Base-by-base conservation (phyloP, 306 rosid genomes). In the Quercus gilva region DNA sequence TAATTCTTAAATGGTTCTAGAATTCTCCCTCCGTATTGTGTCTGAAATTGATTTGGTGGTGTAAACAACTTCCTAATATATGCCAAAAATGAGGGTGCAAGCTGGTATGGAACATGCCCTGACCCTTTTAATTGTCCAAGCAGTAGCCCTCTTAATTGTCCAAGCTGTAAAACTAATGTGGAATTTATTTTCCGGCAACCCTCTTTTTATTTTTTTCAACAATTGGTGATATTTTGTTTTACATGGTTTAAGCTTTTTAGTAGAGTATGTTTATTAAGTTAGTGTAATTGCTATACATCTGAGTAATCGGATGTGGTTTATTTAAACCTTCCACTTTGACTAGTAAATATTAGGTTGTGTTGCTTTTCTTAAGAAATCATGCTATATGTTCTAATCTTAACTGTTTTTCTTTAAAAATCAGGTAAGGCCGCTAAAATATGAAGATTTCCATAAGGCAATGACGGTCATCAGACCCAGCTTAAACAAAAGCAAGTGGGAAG, bases 401-500 rank as follows among this genome's bases (percentile, higher is more conserved):
- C 55, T 5, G 64, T 56, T 75, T 85, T 31, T 28, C 69, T 74
- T 57, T 65, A 61, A 49, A 49, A 49, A 49, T 76, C 87, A 89
- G 97, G 97, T 92, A 65, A 84, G 98, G 80, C 84, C 94, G 18
- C 87, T 94, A 55, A 91, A 85, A 80, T 88, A 89, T 7, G 93
- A 88, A 37, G 99, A 95, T 82, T 95, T 95, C 79, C 86, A 74
- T 85, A 86, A 82, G 85, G 94, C 99, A 18, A 95, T 95, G 98
- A 51, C 82, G 12, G 91, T 88, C 2, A 90, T 95, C 31, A 90
- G 99, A 75, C 99, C 99, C 18, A 95, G 98, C 86, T 91, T 91
- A 82, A 95, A 87, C 84, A 95, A 90, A 81, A 91, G 94, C 85
- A 92, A 89, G 82, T 95, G 98, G 98, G 92, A 91, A 86, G 99